Evolutionary conservation across 305 asterid genomes (phyloP).

Genomic region (Stenogyne calaminthoides): DNA sequence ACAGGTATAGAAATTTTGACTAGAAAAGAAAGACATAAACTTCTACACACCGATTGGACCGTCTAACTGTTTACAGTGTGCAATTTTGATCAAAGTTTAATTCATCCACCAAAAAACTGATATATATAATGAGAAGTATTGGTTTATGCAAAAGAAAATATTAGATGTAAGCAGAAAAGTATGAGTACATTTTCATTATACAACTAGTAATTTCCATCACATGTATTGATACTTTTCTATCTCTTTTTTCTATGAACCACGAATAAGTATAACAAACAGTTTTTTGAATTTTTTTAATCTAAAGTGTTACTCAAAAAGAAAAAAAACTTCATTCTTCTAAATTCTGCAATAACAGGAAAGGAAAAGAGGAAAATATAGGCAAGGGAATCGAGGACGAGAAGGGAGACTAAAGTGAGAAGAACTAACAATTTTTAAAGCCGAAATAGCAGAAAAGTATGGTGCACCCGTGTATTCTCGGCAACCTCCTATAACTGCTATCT

Average conservation of each 20-base stretch:
- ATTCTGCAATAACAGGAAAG: conserved; percentile 19
- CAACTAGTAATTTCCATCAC: background rate
- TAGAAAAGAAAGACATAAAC: background rate
- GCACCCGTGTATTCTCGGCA: conserved; percentile 99
- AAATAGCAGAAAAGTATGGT: conserved; percentile 92
- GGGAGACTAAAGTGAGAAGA: conserved; percentile 26
- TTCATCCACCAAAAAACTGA: background rate
- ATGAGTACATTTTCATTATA: background rate
- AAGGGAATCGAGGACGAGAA: background rate
- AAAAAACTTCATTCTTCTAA: background rate
- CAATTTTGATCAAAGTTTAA: background rate
- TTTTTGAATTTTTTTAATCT: background rate
- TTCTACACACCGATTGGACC: background rate
- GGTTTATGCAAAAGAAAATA: background rate
- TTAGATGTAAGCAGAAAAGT: background rate
- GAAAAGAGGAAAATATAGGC: background rate
- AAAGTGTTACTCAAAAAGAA: background rate
- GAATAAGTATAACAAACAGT: too few relatives aligned
- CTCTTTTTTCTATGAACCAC: background rate
- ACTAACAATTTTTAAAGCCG: conserved; percentile 92
- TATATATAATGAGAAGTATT: background rate
- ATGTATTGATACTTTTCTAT: background rate
- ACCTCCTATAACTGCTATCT: conserved; percentile 95
- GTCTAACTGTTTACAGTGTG: background rate
- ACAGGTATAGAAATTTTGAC: background rate